Evolutionary conservation across 148 eudicot species (phyloP), one percentile per base, ranked within the genome.

Genomic region (Polygonum maritimum): DNA sequence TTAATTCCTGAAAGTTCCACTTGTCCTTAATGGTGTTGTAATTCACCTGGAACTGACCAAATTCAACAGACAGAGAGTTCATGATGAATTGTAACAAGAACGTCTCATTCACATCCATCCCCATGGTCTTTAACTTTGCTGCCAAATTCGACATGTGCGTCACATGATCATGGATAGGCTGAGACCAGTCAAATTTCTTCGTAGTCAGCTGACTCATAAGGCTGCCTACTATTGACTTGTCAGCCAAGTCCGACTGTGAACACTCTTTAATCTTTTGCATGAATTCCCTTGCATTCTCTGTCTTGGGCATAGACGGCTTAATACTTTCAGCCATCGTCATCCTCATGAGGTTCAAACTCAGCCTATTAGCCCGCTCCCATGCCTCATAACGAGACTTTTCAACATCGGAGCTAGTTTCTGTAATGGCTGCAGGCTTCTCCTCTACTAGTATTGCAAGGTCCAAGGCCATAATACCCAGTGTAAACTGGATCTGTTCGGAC

Each of bases 21-120:
- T 79, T 80, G 4, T 82, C 82, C 21, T 77, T 80, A 12, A 80
- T 63, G 19, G 44, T 63, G 51, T 80, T 80, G 10, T 80, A 83
- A 16, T 83, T 60, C 3, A 83, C 65, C 15, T 73, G 41, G 67
- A 75, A 79, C 7, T 71, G 76, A 2, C 74, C 76, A 63, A 70
- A 78, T 45, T 78, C 7, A 18, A 33, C 22, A 47, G 76, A 74
- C 33, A 78, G 58, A 7, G 74, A 71, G 22, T 78, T 78, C 0
- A 78, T 19, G 18, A 81, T 75, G 39, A 82, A 79, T 19, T 73
- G 77, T 0, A 80, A 75, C 11, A 78, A 49, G 33, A 79, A 77
- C 0, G 63, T 3, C 2, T 80, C 81, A 78, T 73, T 63, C 3
- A 78, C 70, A 14, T 0, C 19, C 79, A 80, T 78, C 19, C 75